Base-by-base conservation (phyloP, 305 asterid genomes). In the Fraxinus floribunda region DNA sequence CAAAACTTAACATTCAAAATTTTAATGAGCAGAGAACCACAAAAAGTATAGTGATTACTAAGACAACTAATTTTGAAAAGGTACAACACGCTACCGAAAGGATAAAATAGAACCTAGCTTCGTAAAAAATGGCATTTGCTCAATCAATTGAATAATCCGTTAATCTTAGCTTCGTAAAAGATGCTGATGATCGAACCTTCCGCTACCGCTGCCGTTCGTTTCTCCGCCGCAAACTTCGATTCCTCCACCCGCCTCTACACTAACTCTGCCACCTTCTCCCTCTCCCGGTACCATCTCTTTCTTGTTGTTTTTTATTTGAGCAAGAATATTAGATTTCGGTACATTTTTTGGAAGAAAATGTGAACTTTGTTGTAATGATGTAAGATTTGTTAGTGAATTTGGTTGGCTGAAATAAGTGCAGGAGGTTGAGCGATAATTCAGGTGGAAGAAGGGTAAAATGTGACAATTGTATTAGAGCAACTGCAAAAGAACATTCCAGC, bases 151-250 rank as follows among this genome's bases (percentile, higher is more conserved):
- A 7, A 24, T 22, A 64, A 22, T 1, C 72, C 72, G 15, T 9
- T 64, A 9, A 62, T 7, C 30, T 22, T 24, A 8, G 75, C 38
- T 26, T 29, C 87, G 62, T 26, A 35, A 30, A 84, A 87, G 77
- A 95, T 93, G 98, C 86, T 93, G 88, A 82, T 89, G 93, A 41
- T 92, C 78, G 98, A 95, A 38, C 87, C 92, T 39, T 87, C 38
- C 75, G 75, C 94, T 85, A 79, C 89, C 81, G 85, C 86, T 75
- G 87, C 91, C 85, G 87, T 90, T 82, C 87, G 91, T 38, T 85
- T 91, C 81, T 80, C 88, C 83, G 78, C 91, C 80, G 88, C 84
- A 3, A 81, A 75, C 80, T 86, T 92, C 86, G 83, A 86, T 80
- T 88, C 87, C 24, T 77, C 88, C 79, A 72, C 86, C 62, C 89